Base-by-base conservation (phyloP, 2,329 filamentous ascomycete species). In the Claviceps sp. region DNA sequence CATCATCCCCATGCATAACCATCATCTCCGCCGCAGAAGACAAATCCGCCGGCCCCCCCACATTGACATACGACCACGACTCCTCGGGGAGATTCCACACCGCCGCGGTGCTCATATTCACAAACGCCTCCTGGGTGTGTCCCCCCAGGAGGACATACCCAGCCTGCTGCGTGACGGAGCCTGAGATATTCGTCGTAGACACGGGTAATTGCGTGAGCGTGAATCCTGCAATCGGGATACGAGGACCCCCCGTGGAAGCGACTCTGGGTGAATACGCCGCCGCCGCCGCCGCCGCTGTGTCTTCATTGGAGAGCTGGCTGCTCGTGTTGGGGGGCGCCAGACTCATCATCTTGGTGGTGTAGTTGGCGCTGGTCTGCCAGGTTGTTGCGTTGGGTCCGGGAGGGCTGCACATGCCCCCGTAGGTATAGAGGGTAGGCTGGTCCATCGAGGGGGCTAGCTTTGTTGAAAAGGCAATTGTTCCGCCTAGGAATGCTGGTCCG, bases 101-200 rank as follows among this genome's bases (percentile, higher is more conserved):
- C 0, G 89, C 91, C 1, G 91, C 80, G 44, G 88, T 87, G 52
- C 88, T 94, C 85, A 95, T 96, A 65, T 96, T 95, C 69, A 96
- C 84, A 63, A 95, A 96, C 0, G 89, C 90, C 16, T 73, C 68
- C 58, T 81, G 74, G 0, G 89, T 95, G 63, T 96, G 89, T 0
- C 91, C 91, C 42, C 90, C 91, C 16, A 96, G 71, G 22, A 96
- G 70, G 13, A 95, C 79, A 58, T 88, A 91, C 59, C 84, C 83
- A 56, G 85, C 82, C 63, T 90, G 81, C 62, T 89, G 85, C 4
- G 81, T 84, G 42, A 84, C 72, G 2, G 74, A 72, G 3, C 79
- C 82, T 16, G 79, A 82, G 4, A 76, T 75, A 62, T 86, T 85
- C 20, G 84, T 82, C 58, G 81, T 82, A 1, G 85, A 84, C 0